These are phyloP conservation scores for Phytophthora crassamura DNA, from an alignment of 352 stramenopile species.

Conservation along the genomic window DNA sequence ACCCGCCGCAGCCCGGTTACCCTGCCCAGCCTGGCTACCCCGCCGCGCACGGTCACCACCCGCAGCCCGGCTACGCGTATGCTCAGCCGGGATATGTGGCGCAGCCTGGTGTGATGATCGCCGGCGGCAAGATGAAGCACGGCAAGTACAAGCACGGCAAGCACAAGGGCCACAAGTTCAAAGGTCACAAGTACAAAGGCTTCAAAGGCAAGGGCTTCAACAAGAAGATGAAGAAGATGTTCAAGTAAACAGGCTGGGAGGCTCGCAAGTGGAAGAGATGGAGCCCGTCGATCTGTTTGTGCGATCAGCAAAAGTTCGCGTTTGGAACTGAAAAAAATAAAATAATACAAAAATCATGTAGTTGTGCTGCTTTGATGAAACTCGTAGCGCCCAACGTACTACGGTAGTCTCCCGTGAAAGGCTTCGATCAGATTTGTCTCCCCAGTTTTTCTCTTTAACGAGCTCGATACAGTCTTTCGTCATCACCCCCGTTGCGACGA, in stretches of 20 bases:
- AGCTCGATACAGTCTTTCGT: too few relatives aligned
- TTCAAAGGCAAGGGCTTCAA: slow-evolving; percentile 41
- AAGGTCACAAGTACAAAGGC: slow-evolving; percentile 34
- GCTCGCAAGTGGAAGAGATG: background rate
- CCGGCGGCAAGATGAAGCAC: slow-evolving; percentile 45
- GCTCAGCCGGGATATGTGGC: slow-evolving; percentile 44
- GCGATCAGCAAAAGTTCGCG: background rate
- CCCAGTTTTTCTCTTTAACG: too few relatives aligned
- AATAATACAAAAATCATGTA: too few relatives aligned
- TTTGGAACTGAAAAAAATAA: too few relatives aligned
- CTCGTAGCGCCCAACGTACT: too few relatives aligned
- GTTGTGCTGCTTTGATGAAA: too few relatives aligned
- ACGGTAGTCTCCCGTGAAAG: too few relatives aligned
- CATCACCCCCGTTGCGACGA: too few relatives aligned
- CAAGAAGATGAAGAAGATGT: slow-evolving; percentile 62
- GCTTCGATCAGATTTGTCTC: too few relatives aligned
- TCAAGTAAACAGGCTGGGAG: slow-evolving; percentile 33
- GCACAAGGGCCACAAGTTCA: slow-evolving; percentile 44
- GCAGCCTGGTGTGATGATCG: slow-evolving; percentile 42
- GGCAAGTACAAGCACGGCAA: slow-evolving; percentile 48
- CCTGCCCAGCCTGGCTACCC: slow-evolving; percentile 47
- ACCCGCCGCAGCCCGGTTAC: slow-evolving; percentile 43
- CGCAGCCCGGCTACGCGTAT: slow-evolving; percentile 38
- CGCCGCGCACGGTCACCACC: slow-evolving; percentile 32
- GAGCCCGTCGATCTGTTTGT: background rate